Base-by-base conservation (phyloP, 805 yeast genomes). In the Kuraishia piskuri region DNA sequence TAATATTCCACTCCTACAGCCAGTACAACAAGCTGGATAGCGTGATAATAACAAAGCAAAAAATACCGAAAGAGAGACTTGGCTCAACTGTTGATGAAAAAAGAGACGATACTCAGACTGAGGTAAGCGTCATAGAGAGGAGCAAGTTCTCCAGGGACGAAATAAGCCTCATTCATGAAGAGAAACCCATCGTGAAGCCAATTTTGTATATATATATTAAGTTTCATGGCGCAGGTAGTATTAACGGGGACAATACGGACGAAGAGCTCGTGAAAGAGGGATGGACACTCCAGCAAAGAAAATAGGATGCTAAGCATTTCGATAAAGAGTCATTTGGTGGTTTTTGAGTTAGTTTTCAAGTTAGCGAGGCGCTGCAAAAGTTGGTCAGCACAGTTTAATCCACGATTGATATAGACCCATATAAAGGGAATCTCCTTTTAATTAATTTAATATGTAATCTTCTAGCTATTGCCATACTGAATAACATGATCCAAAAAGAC, bases 11-110 rank as follows among this genome's bases (percentile, higher is more conserved):
- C 48, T 17, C n/a, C 19, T 53, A 47, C 47, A n/a, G 25, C 22
- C 55, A 53, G 37, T 51, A 46, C 46, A 53, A 53, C 37, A 48
- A 48, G 37, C 20, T 53, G 9, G 53, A 51, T 10, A 36, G 45
- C 25, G 21, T 47, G 8, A 47, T 31, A 9, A 47, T 19, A n/a
- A 47, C 26, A 19, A 20, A 21, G 14, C 40, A 31, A 10, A 31
- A n/a, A n/a, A 12, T 12, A 31, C 40, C 40, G 40, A 31, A 8
- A n/a, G 8, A 14, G 9, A 5, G 40, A n/a, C 8, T n/a, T 3
- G 40, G 7, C 3, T 14, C 17, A 31, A 31, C n/a, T 3, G 40
- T 31, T 31, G 40, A 31, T 31, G 17, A 31, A 31, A n/a, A 31
- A 3, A 3, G 4, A 31, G 40, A 10, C 4, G 40, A 6, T 6